Base-by-base conservation (phyloP, 2,329 filamentous ascomycete species). In the Phaeomoniella chlamydospora region DNA sequence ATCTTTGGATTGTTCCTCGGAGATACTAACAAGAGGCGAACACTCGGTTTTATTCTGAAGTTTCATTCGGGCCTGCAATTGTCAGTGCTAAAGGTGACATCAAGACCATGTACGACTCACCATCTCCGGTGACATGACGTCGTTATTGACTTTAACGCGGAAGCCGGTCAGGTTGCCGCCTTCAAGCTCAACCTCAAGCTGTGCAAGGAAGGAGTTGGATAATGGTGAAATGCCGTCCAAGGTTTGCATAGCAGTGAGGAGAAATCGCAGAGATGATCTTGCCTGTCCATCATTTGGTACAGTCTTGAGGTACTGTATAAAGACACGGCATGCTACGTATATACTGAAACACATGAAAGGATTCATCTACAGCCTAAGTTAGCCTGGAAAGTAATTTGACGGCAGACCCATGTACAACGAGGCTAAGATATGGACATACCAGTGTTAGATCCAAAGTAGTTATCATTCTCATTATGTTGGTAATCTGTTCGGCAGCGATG, bases 221-320 rank as follows among this genome's bases (percentile, higher is more conserved):
- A 98, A 65, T 0, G 87, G 87, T 45, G 93, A 94, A 48, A 82
- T 81, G 40, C 73, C 73, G 57, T 92, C 93, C 45, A 96, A 60
- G 3, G 83, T 85, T 45, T 86, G 81, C 77, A 98, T 93, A 4
- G 88, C 87, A 14, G 80, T 77, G 2, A 96, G 69, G 12, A 96
- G 68, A 53, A 98, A 96, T 38, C 87, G 78, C n/a, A 96, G 62
- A 0, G 86, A 87, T 38, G 88, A 80, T 13, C 74, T 44, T 74
- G 81, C 55, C 75, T 82, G 50, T 68, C 74, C 55, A 39, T 96
- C 88, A 18, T 88, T 79, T 1, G 87, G 85, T n/a, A 80, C 72
- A 38, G 82, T 90, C 57, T 93, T 94, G n/a, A 96, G 68, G 50
- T 92, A 94, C 54, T 96, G 88, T 5, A 96, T 80, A 51, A 96